Base-by-base conservation (phyloP, 23 red algal species). In the Gracilaria domingensis region DNA sequence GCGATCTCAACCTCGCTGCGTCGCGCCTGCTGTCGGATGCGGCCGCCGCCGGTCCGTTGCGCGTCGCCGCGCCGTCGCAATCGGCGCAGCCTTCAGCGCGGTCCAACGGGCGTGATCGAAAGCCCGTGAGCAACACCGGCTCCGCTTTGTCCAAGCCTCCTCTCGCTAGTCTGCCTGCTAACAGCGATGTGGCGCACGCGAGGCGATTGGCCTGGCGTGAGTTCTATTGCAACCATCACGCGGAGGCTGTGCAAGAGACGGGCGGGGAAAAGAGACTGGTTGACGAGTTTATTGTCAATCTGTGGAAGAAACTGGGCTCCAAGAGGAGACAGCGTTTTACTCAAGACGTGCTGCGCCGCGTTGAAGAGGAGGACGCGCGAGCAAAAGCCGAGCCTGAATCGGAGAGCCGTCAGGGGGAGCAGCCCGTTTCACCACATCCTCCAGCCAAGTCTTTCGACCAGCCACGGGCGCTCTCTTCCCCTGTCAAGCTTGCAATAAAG, bases 1-100 rank as follows among this genome's bases (percentile, higher is more conserved):
- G 87, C 35, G 75, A 90, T 33, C 55, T 90, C 49, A 70, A 90
- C 33, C 30, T 74, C 12, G 87, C 87, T 18, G 87, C 87, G 18
- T 66, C 66, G 44, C 66, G 53, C 59, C 53, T 90, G 11, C 75
- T 90, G 6, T 13, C 71, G 8, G 64, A 32, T 12, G 3, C 20
- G 39, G 5, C 75, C 40, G 51, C 75, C 45, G 13, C 51, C 72
- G 20, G 2, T 0, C 21, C 20, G 24, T 3, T 30, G 39, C 39
- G n/a, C 69, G 18, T 42, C 69, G 42, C 42, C 42, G 42, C 35
- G 36, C 35, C 69, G 36, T 23, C 69, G 28, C 14, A 2, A 18
- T 29, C 69, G 35, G 8, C 40, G 20, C 40, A 2, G 40, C 69
- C 36, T 3, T 16, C 69, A 23, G 8, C 12, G 26, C 60, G 24